phyloP scores from a whole-genome alignment of 148 eudicot species.

The Bassia scoparia region DNA sequence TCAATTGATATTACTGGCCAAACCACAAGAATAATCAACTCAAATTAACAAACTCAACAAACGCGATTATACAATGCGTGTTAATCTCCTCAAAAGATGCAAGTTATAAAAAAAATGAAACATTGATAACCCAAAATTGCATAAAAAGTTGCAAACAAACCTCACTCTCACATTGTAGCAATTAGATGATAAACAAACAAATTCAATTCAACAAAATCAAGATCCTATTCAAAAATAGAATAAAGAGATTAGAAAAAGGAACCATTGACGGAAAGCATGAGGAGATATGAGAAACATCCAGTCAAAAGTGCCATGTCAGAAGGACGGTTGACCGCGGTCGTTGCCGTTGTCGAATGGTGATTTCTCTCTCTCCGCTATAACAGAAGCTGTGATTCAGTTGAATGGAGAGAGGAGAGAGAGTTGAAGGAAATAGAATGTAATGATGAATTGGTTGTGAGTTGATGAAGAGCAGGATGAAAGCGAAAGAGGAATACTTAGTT shows the following conservation, averaged over 20 bases:
- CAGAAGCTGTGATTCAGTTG: not conserved
- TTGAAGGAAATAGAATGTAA: not conserved
- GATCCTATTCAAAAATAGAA: not conserved
- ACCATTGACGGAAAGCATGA: conserved; percentile 63
- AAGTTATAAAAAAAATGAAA: not conserved
- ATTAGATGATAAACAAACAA: conserved; percentile 16
- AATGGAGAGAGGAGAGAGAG: not conserved
- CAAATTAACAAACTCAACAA: not conserved
- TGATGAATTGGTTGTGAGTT: not conserved
- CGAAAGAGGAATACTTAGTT: not conserved
- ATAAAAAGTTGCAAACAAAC: not conserved
- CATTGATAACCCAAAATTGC: not conserved
- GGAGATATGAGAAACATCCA: conserved; percentile 61
- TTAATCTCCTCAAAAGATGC: not conserved
- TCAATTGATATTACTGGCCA: not conserved
- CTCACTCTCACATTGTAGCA: not conserved
- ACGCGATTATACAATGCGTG: not conserved
- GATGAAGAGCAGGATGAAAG: not conserved
- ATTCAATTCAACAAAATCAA: not conserved
- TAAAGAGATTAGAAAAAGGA: conserved; percentile 8
- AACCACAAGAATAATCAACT: not conserved
- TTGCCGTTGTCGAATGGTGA: conserved; percentile 7
- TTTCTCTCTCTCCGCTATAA: conserved; percentile 28
- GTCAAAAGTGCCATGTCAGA: conserved; percentile 70
- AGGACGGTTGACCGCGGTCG: conserved; percentile 39